These are phyloP conservation scores for Penicillium psychrofluorescens DNA, from an alignment of 495 filamentous ascomycete genomes.

Conservation along the genomic window DNA sequence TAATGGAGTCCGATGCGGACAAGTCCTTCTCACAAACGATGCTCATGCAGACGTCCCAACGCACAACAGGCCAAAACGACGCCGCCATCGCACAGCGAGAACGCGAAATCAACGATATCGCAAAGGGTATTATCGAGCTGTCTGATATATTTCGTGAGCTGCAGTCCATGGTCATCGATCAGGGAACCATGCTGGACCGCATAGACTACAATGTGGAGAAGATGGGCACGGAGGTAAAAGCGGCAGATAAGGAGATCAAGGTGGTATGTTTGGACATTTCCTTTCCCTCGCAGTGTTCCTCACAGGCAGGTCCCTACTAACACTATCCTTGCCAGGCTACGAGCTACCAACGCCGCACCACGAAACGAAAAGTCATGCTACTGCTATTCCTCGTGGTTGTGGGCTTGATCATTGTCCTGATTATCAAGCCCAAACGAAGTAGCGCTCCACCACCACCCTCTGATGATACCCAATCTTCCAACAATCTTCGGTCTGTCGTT, in stretches of 20 bases:
- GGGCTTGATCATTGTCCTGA: conserved; percentile 78
- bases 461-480: conserved; percentile 19
- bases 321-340: conserved; percentile 42
- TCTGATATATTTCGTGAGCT: conserved; percentile 94
- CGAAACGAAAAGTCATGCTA: conserved; percentile 85
- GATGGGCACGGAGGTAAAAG: conserved; percentile 85
- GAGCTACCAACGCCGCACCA: conserved; percentile 81
- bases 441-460: conserved; percentile 13
- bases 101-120: conserved; percentile 95
- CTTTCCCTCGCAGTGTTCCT: no score
- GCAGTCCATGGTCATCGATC: conserved; percentile 95
- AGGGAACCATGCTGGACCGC: conserved; percentile 93
- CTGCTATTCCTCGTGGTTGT: conserved; percentile 76
- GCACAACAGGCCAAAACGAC: conserved; percentile 69
- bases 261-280: conserved; percentile 45
- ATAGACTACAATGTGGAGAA: conserved; percentile 97
- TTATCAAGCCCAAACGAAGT: conserved; percentile 70
- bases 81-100: conserved; percentile 84
- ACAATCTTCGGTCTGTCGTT: conserved; percentile 19
- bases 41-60: conserved; percentile 66
- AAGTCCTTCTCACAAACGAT: conserved; percentile 86
- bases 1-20: conserved; percentile 86
- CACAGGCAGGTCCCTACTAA: neutral
- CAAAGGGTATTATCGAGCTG: conserved; percentile 93
- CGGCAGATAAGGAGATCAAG: conserved; percentile 83